Conservation (phyloP, 2,329 filamentous ascomycete species). For the Apiospora koreana region DNA sequence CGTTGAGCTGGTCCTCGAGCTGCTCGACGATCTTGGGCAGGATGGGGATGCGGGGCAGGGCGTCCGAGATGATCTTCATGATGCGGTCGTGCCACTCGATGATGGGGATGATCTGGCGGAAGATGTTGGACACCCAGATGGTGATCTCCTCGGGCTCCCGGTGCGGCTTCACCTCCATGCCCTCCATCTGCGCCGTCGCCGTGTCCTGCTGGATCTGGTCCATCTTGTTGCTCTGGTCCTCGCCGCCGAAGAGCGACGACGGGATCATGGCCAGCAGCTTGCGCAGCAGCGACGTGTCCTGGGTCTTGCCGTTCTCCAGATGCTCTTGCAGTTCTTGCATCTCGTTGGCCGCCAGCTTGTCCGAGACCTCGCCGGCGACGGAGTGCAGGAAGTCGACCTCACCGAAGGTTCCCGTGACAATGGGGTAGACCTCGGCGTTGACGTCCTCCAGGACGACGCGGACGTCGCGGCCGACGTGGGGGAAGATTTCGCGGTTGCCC, state of each 20-base stretch:
- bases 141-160: constrained; percentile 84
- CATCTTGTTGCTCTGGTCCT: constrained; percentile 64
- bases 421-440: constrained; percentile 69
- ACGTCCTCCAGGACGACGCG: constrained; percentile 61
- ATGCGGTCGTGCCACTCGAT: constrained; percentile 90
- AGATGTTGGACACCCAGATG: constrained; percentile 70
- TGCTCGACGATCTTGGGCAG: constrained; percentile 86
- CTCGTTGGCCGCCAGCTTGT: constrained; percentile 90
- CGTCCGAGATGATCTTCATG: constrained; percentile 74
- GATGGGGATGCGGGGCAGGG: constrained; percentile 83
- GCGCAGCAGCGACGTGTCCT: constrained; percentile 33
- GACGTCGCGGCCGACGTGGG: constrained; percentile 80
- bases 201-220: constrained; percentile 80
- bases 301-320: constrained; percentile 64
- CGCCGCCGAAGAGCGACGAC: neutral
- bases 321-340: constrained; percentile 83
- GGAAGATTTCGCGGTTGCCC: constrained; percentile 79
- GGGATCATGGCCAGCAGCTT: constrained; percentile 8
- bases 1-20: constrained; percentile 82
- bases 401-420: constrained; percentile 90
- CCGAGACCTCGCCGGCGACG: constrained; percentile 75
- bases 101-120: constrained; percentile 81
- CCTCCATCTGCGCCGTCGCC: constrained; percentile 76
- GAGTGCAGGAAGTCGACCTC: constrained; percentile 93
- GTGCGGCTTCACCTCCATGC: constrained; percentile 79